These are phyloP conservation scores for Cordyceps cicadae DNA, from an alignment of 2,329 filamentous ascomycete species.

Conservation along the genomic window DNA sequence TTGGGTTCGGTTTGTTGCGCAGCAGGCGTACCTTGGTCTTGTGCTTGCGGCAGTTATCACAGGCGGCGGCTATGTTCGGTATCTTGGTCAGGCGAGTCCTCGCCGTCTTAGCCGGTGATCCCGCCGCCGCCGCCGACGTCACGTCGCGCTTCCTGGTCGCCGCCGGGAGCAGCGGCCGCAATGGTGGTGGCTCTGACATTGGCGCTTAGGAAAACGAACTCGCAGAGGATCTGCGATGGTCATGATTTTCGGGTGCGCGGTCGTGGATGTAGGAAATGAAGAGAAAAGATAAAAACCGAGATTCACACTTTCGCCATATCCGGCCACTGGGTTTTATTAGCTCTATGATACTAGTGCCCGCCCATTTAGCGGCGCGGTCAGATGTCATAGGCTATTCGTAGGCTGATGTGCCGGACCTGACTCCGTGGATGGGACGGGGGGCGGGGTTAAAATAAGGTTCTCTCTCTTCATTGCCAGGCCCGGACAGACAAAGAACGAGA, in stretches of 20 bases:
- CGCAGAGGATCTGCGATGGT: no score
- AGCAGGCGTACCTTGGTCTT: conserved; percentile 17
- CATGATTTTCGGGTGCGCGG: no score
- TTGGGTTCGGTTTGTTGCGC: background rate
- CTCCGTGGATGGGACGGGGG: background rate
- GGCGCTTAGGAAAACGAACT: no score
- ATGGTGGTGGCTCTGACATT: background rate
- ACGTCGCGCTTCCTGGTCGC: background rate
- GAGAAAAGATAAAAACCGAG: no score
- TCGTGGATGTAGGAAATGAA: no score
- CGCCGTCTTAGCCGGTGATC: background rate
- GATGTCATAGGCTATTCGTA: background rate
- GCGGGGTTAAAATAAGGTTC: background rate
- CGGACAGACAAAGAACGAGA: no score
- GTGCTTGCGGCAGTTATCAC: conserved; percentile 15
- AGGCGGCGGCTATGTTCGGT: conserved; percentile 11
- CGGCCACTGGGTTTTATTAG: no score
- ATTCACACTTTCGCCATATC: no score
- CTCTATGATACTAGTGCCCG: no score
- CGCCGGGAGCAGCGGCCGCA: background rate
- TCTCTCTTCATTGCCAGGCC: background rate
- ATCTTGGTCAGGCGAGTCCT: background rate
- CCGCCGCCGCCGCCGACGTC: no score
- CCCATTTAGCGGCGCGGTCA: no score
- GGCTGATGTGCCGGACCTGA: background rate